A percentile compares a stretch with the other conserved stretches of the same genome.
Evolutionary conservation across 208 protist species (phyloP).

Genomic region (Trypanosoma melophagium): DNA sequence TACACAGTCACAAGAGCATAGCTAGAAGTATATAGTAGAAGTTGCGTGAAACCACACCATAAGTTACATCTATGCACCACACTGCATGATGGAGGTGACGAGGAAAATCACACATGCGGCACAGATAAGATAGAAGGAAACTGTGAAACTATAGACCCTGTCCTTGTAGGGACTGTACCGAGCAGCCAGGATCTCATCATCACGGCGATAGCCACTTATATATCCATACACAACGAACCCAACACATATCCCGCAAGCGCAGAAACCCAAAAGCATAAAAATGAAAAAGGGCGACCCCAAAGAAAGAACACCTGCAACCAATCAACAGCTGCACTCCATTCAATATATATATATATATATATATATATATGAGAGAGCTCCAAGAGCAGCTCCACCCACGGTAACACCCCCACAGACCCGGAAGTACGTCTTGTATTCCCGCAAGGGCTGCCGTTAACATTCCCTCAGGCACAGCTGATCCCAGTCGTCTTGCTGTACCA

Average conservation of each 20-base stretch:
- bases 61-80: not conserved
- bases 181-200: not conserved
- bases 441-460: not conserved
- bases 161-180: constrained; percentile 17
- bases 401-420: not conserved
- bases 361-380: not conserved
- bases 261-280: not conserved
- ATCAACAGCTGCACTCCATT: too few relatives aligned
- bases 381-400: constrained; percentile 6
- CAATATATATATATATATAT: not conserved
- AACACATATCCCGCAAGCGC: not conserved
- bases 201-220: constrained; percentile 9
- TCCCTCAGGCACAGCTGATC: not conserved
- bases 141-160: not conserved
- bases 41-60: too few relatives aligned
- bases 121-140: constrained; percentile 13
- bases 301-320: too few relatives aligned
- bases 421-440: not conserved
- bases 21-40: constrained; percentile 5
- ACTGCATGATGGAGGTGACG: constrained; percentile 1
- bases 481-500: not conserved
- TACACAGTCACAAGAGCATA: too few relatives aligned
- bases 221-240: not conserved
- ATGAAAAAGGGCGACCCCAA: not conserved
- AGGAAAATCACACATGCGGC: constrained; percentile 14